Conservation (phyloP, 179 eudicot genomes). For the Beta corolliflora region DNA sequence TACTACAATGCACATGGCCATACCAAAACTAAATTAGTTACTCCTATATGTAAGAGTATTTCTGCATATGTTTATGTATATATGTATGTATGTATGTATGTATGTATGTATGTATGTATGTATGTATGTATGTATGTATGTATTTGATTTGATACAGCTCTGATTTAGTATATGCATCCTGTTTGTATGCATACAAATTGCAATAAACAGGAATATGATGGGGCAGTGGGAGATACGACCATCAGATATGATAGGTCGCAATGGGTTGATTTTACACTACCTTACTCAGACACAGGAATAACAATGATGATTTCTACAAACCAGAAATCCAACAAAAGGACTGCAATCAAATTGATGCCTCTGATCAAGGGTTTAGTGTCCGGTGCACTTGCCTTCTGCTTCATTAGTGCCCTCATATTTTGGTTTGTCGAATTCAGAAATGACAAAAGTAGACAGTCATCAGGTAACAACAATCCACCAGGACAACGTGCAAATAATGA, state of each 20-base stretch:
- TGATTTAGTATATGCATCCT: too few species aligned
- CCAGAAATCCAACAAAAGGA: slow-evolving; percentile 7
- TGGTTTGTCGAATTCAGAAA: slow-evolving; percentile 26
- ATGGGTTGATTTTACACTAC: slow-evolving; percentile 38
- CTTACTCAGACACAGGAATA: slow-evolving; percentile 36
- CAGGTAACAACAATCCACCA: not conserved
- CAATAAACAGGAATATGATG: slow-evolving; percentile 31
- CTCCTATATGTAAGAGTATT: not conserved
- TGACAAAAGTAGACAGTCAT: slow-evolving; percentile 13
- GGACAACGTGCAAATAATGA: slow-evolving; percentile 2
- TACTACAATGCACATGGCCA: not conserved
- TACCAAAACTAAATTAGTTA: not conserved
- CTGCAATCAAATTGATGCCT: slow-evolving; percentile 29
- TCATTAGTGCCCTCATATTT: slow-evolving; percentile 29
- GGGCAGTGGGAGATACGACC: slow-evolving; percentile 37
- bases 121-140: too few species aligned
- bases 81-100: too few species aligned
- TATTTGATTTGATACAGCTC: too few species aligned
- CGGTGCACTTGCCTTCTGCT: slow-evolving; percentile 29
- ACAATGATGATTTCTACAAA: slow-evolving; percentile 35
- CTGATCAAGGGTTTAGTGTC: slow-evolving; percentile 30
- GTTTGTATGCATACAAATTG: not conserved
- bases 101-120: too few species aligned
- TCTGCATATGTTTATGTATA: too few species aligned
- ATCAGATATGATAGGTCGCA: slow-evolving; percentile 24